Evolutionary conservation across 2,329 filamentous ascomycete genomes (phyloP).

Genomic region (Torrubiella hemipterigena): DNA sequence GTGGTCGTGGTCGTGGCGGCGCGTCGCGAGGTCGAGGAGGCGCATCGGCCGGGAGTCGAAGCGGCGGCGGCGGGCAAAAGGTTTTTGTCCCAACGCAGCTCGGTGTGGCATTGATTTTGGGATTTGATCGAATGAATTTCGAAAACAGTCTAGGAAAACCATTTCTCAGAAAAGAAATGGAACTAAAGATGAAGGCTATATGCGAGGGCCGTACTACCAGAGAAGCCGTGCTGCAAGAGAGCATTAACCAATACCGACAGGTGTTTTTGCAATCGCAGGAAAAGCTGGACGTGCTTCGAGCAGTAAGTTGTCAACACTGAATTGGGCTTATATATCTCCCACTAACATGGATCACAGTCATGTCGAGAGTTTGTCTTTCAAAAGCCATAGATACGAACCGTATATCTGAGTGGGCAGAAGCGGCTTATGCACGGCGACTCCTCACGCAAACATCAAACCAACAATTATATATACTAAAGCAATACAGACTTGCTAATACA

Average conservation of each 20-base stretch:
- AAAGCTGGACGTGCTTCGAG: conserved; percentile 55
- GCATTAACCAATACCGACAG: conserved; percentile 72
- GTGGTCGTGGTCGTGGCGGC: conserved; percentile 27
- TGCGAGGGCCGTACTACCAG: conserved; percentile 75
- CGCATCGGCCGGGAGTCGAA: conserved; percentile 25
- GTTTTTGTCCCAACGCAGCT: conserved; percentile 90
- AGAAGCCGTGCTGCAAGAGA: conserved; percentile 66
- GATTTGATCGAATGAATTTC: conserved; percentile 88
- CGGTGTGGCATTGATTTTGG: conserved; percentile 82
- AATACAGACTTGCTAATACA: too few species aligned
- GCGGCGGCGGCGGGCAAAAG: conserved; percentile 45
- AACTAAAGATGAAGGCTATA: conserved; percentile 91
- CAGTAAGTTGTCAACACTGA: conserved; percentile 30
- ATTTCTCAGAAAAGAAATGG: conserved; percentile 95
- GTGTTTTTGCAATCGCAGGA: conserved; percentile 76
- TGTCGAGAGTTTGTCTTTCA: conserved; percentile 26
- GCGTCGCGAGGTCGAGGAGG: conserved; percentile 23
- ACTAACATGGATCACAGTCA: conserved; percentile 13
- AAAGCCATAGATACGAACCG: conserved; percentile 5
- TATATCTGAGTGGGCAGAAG: too few species aligned
- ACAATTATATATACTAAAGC: too few species aligned
- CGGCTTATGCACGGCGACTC: too few species aligned
- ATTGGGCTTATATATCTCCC: not conserved
- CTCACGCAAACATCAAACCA: too few species aligned
- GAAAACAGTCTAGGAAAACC: conserved; percentile 91